A percentile compares a stretch with the other conserved stretches of the same genome.
phyloP scores from a whole-genome alignment of 2,329 filamentous ascomycete genomes.

The Apiospora aurea region DNA sequence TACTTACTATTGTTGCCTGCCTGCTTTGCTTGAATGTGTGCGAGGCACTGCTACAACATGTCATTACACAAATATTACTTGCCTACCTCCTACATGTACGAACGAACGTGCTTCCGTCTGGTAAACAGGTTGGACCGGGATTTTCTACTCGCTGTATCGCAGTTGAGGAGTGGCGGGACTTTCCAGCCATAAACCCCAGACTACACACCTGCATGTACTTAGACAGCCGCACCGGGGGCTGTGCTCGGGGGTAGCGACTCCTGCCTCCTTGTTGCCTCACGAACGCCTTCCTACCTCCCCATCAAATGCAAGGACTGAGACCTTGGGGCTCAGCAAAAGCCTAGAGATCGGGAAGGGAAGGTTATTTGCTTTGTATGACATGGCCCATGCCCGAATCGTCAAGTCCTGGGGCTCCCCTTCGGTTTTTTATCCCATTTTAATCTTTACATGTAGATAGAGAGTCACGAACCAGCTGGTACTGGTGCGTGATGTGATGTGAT shows the following conservation, averaged over 20 bases:
- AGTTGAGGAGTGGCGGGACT: not conserved
- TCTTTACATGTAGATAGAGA: not conserved
- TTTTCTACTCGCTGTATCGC: too few relatives aligned
- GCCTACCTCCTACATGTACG: too few relatives aligned
- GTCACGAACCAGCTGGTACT: too few relatives aligned
- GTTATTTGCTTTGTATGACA: slow-evolving; percentile 16
- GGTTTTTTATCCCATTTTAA: not conserved
- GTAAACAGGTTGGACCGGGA: too few relatives aligned
- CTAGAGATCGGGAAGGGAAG: not conserved
- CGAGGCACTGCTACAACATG: not conserved
- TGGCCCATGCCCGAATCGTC: not conserved
- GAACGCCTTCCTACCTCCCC: slow-evolving; percentile 4
- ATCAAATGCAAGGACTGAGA: slow-evolving; percentile 11
- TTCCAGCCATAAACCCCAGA: not conserved
- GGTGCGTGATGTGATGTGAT: not conserved
- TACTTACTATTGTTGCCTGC: not conserved
- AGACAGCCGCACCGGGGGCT: slow-evolving; percentile 7
- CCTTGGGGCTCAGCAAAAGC: slow-evolving; percentile 19
- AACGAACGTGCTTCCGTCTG: too few relatives aligned
- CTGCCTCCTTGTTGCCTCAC: slow-evolving; percentile 1
- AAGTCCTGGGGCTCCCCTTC: not conserved
- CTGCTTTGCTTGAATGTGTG: not conserved
- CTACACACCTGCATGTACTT: not conserved
- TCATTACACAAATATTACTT: not conserved
- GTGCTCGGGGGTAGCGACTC: slow-evolving; percentile 12